A percentile compares a stretch with the other conserved stretches of the same genome.
These are phyloP conservation scores for Hemileia vastatrix DNA, from an alignment of 1,284 basidiomycete species.

Conservation along the genomic window DNA sequence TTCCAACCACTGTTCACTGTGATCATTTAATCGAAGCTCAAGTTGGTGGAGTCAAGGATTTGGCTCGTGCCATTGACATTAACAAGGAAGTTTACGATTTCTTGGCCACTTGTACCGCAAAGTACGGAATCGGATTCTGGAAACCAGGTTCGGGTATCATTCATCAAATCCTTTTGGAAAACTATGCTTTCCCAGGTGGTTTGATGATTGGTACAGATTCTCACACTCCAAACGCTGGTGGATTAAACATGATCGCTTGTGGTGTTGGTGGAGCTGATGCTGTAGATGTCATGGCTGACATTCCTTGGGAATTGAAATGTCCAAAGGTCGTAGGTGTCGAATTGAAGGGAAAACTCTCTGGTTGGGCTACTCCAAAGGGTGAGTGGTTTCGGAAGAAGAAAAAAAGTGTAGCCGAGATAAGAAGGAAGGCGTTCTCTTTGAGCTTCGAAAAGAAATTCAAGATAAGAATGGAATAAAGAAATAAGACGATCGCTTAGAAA, in stretches of 20 bases:
- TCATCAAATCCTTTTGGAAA: conserved; percentile 97
- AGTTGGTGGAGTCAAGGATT: conserved; percentile 81
- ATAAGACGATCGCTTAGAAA: too few relatives aligned
- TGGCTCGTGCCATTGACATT: conserved; percentile 79
- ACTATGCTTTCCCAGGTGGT: conserved; percentile 48
- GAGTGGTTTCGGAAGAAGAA: too few relatives aligned
- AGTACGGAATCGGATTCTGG: conserved; percentile 63
- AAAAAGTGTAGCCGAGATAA: too few relatives aligned
- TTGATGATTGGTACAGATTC: conserved; percentile 65
- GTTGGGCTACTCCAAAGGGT: conserved; percentile 96
- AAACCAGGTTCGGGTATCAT: conserved; percentile 77
- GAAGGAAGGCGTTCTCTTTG: conserved; percentile 53
- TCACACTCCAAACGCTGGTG: conserved; percentile 97
- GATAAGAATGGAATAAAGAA: too few relatives aligned
- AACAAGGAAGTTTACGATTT: conserved; percentile 99
- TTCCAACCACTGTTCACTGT: conserved; percentile 76
- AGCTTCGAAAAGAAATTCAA: too few relatives aligned
- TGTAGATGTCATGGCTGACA: conserved; percentile 95
- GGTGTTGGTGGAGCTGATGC: conserved; percentile 98
- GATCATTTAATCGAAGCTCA: conserved; percentile 99
- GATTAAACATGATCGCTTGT: conserved; percentile 93
- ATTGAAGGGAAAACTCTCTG: conserved; percentile 73
- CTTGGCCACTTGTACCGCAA: conserved; percentile 93
- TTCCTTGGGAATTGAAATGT: conserved; percentile 96
- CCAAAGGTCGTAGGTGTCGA: conserved; percentile 61